phyloP scores from a whole-genome alignment of 768 basidiomycete species.

The Albatrellus ellisii region DNA sequence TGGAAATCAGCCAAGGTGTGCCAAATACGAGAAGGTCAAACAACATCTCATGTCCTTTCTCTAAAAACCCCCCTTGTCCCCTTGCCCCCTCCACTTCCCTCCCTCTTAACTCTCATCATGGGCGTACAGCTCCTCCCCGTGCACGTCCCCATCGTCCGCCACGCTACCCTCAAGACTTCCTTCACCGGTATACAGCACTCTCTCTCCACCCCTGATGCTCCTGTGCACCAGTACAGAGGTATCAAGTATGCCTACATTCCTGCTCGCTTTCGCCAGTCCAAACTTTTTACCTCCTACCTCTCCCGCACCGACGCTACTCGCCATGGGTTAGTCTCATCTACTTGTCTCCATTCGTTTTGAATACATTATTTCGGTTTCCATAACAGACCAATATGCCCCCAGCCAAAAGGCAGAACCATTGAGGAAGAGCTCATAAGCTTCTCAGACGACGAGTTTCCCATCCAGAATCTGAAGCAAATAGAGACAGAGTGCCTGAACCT shows the following conservation, averaged over 20 bases:
- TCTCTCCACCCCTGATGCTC: conserved; percentile 38
- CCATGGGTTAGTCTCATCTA: conserved; percentile 38
- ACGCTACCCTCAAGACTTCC: conserved; percentile 43
- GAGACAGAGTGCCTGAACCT: conserved; percentile 75
- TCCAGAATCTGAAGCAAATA: conserved; percentile 44
- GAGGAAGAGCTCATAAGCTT: conserved; percentile 57
- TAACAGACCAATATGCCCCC: conserved; percentile 64
- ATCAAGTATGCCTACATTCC: conserved; percentile 69
- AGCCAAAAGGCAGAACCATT: conserved; percentile 31
- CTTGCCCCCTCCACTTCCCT: not conserved
- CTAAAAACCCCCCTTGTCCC: not conserved
- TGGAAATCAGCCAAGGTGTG: no score
- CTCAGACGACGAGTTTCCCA: conserved; percentile 35
- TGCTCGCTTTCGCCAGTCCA: conserved; percentile 65
- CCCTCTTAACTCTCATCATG: conserved; percentile 4
- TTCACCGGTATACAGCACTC: conserved; percentile 55
- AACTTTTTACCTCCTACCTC: conserved; percentile 43
- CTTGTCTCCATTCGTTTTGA: conserved; percentile 1
- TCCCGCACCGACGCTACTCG: conserved; percentile 46
- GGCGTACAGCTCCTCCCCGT: conserved; percentile 6
- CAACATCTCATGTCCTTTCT: no score
- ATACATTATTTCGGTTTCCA: not conserved
- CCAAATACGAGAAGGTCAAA: no score
- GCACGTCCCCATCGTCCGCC: conserved; percentile 27
- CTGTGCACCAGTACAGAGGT: conserved; percentile 61